Evolutionary conservation across 2,329 filamentous ascomycete species (phyloP), one percentile per base, ranked within the genome.

Genomic region (Aureobasidium subglaciale): DNA sequence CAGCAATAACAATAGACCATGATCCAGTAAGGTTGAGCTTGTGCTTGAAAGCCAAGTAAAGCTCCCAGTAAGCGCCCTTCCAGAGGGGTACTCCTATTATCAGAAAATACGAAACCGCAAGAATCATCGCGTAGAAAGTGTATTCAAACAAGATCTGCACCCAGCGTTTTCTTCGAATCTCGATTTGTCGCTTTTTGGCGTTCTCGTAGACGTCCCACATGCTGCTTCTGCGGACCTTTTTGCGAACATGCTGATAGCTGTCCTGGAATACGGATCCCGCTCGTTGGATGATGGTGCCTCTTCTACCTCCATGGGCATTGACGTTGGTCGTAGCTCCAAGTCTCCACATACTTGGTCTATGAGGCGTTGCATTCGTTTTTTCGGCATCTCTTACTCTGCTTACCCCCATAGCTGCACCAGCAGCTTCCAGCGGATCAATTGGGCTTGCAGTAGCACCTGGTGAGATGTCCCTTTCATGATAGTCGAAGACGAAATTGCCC

Each of bases 1-100:
- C 60, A 3, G 64, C 66, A 30, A 75, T 65, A 13, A 67, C 65
- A 55, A 75, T 73, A 20, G 68, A 67, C 54, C 54, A 56, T 11
- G 54, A 35, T 11, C 54, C 72, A n/a, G 64, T 60, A 34, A 75
- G 40, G 25, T 71, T 68, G 38, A 74, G 71, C 49, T 73, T 73
- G 29, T 68, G 67, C 38, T 62, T 61, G 22, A 75, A 67, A 15
- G 72, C 60, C 64, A 66, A 71, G 57, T 73, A 76, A 27, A 75
- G 43, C n/a, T 43, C 38, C 69, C 69, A 75, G 60, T 67, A 75
- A 8, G 69, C 67, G 5, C 75, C 75, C 4, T 70, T 70, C 75
- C 75, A 78, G 4, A 78, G 58, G 1, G 75, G 75, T 52, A 71
- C 57, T 7, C 75, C 75, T 11, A 77, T 62, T 1, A 77, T 64